These are phyloP conservation scores for Gyromitra esculenta DNA, from an alignment of 2,329 filamentous ascomycete genomes.

Conservation along the genomic window DNA sequence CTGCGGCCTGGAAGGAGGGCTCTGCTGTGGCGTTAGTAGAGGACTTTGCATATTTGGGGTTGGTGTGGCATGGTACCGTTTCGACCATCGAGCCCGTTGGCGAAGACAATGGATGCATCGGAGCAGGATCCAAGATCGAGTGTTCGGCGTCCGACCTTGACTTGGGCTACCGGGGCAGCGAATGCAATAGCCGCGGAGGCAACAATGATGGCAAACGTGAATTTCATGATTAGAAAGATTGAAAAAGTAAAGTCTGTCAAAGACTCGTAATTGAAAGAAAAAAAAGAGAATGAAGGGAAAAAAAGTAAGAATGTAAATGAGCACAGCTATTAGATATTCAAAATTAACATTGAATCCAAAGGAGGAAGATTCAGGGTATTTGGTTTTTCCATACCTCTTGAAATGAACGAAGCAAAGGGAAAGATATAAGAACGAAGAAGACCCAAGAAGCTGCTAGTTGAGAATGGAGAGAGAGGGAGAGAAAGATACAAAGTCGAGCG, in stretches of 20 bases:
- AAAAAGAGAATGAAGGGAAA: background rate
- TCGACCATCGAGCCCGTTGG: slow-evolving; percentile 64
- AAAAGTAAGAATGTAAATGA: slow-evolving; percentile 19
- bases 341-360: background rate
- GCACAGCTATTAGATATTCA: slow-evolving; percentile 27
- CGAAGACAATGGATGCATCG: slow-evolving; percentile 66
- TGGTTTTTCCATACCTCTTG: slow-evolving; percentile 22
- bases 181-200: slow-evolving; percentile 24
- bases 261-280: slow-evolving; percentile 15
- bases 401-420: background rate
- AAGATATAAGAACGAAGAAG: background rate
- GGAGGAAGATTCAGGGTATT: background rate
- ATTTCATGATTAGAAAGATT: slow-evolving; percentile 36
- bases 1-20: slow-evolving; percentile 26
- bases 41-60: background rate
- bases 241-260: slow-evolving; percentile 29
- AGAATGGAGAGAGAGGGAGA: background rate
- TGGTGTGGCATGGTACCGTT: slow-evolving; percentile 53
- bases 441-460: background rate
- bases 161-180: slow-evolving; percentile 37
- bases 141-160: slow-evolving; percentile 45
- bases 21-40: slow-evolving; percentile 11
- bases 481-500: slow-evolving; percentile 2
- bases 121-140: slow-evolving; percentile 64
- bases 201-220: slow-evolving; percentile 34